These are phyloP conservation scores for Linnemannia hyalina DNA, from an alignment of 192 early-diverging fungal species.

Conservation along the genomic window DNA sequence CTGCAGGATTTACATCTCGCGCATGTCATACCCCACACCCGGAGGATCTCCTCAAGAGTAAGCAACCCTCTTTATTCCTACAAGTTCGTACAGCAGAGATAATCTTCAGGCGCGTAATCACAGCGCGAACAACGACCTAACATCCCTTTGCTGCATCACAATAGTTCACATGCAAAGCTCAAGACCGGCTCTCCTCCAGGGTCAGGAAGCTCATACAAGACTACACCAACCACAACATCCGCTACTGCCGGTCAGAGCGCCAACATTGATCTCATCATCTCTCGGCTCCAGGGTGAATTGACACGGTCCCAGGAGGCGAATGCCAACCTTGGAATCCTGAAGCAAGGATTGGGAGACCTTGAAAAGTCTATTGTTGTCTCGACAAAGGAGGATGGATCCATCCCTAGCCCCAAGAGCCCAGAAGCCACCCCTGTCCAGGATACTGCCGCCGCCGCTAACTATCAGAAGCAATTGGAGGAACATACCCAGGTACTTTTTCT, in stretches of 20 bases:
- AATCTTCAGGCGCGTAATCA: neutral
- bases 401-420: neutral
- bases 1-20: slow-evolving; percentile 47
- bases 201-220: slow-evolving; percentile 14
- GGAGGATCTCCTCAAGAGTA: slow-evolving; percentile 51
- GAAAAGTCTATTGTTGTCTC: slow-evolving; percentile 24
- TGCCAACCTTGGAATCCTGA: slow-evolving; percentile 32
- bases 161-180: slow-evolving; percentile 28
- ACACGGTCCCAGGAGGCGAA: slow-evolving; percentile 47
- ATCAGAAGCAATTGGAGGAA: slow-evolving; percentile 19
- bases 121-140: neutral
- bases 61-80: neutral
- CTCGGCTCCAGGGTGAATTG: slow-evolving; percentile 46
- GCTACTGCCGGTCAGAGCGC: slow-evolving; percentile 22
- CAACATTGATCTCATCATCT: slow-evolving; percentile 56
- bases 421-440: slow-evolving; percentile 2
- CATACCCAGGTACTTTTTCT: slow-evolving; percentile 17
- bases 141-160: neutral
- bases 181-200: slow-evolving; percentile 28
- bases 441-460: neutral
- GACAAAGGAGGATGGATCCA: slow-evolving; percentile 13
- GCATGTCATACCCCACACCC: slow-evolving; percentile 40
- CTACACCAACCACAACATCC: slow-evolving; percentile 2
- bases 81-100: neutral
- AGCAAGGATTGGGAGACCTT: slow-evolving; percentile 49